Evolutionary conservation across 2,329 filamentous ascomycete genomes (phyloP), one percentile per base, ranked within the genome.

Genomic region (Onygena corvina): DNA sequence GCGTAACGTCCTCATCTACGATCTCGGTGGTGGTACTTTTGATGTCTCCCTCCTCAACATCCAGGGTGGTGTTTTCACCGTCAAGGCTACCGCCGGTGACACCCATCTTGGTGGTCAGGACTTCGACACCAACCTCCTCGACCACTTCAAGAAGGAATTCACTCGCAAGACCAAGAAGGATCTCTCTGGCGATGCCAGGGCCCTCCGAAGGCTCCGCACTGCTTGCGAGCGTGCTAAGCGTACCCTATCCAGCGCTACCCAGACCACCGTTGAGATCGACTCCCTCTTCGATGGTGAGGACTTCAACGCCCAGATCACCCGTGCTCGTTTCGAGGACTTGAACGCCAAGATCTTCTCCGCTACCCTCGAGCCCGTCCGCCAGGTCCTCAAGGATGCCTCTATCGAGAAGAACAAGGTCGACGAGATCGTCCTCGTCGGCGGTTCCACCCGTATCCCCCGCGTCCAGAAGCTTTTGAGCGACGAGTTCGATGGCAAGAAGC

Each of bases 401-500:
- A 77, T 95, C 52, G 84, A 89, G 67, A 96, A 96, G 85, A 78
- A 71, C 71, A 83, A 80, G 66, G 90, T 98, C 64, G 88, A 96
- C 68, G 92, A 98, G 79, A 94, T 98, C 59, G 92, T 98, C 63
- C 85, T 98, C 64, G 92, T 98, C 66, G 92, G 92, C 81, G 92
- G 92, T 62, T 95, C 89, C 57, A 98, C 92, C 65, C 92, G 92
- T 87, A 98, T 98, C 62, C 92, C 92, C 66, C 82, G 83, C 70
- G 94, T 98, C 71, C 92, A 98, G 83, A 96, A 96, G 81, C 84
- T 98, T 59, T 83, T 98, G 60, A 89, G 83, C 75, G 92, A 98
- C 74, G 95, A 89, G 81, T 98, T 98, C 76, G 86, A 93, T 70
- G 89, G 89, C 74, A 98, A 98, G 87, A 95, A 98, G 84, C 86